phyloP scores from a whole-genome alignment of 176 grass and related monocot species.

The Bolboschoenus planiculmis region DNA sequence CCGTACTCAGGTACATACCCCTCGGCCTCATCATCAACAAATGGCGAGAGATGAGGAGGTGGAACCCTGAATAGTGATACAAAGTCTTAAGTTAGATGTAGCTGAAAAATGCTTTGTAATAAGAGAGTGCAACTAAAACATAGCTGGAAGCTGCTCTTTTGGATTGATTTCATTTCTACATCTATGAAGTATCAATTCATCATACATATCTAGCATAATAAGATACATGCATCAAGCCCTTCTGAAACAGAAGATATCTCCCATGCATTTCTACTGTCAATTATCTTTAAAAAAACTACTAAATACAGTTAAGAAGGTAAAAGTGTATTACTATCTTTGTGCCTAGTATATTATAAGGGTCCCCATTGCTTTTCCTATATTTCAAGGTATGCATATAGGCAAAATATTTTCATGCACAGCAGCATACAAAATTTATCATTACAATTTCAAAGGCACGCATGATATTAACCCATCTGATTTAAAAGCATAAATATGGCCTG shows the following conservation, averaged over 20 bases:
- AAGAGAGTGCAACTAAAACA: background rate
- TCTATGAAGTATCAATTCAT: background rate
- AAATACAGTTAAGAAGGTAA: background rate
- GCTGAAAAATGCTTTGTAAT: background rate
- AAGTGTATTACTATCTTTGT: background rate
- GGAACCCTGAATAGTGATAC: slow-evolving; percentile 53
- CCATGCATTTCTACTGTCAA: background rate
- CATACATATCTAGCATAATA: background rate
- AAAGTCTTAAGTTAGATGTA: background rate
- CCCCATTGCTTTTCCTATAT: background rate
- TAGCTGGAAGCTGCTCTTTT: background rate
- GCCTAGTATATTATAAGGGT: background rate
- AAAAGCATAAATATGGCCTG: background rate
- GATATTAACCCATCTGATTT: background rate
- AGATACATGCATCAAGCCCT: background rate
- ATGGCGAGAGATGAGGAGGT: slow-evolving; percentile 94
- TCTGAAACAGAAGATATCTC: background rate
- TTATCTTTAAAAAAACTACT: background rate
- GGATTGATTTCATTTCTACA: background rate
- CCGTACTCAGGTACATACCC: slow-evolving; percentile 95
- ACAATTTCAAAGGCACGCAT: background rate
- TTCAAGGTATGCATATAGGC: background rate
- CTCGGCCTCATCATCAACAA: slow-evolving; percentile 93
- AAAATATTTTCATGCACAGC: background rate
- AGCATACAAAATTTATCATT: background rate